A percentile compares a stretch with the other conserved stretches of the same genome.
phyloP scores from a whole-genome alignment of 441 rosid species.

The Populus hybrid region DNA sequence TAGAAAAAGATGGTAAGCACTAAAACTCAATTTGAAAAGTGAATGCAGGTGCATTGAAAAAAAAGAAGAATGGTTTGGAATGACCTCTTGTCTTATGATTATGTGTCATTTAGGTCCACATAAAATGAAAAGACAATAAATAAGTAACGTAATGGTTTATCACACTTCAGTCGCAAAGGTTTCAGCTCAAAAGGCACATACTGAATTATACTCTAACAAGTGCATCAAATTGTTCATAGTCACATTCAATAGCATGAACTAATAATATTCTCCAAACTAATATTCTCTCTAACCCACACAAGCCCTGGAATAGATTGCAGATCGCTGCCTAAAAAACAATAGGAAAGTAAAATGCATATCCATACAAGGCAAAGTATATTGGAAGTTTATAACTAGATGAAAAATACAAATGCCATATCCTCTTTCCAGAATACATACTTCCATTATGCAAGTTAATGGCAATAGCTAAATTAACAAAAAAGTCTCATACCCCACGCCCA shows the following conservation, averaged over 20 bases:
- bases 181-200: not conserved
- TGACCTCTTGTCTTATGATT: not conserved
- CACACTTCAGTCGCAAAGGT: not conserved
- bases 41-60: not conserved
- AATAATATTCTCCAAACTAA: not conserved
- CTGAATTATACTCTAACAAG: not conserved
- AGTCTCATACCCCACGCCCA: slow-evolving; percentile 88
- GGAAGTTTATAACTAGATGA: not conserved
- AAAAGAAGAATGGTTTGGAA: not conserved
- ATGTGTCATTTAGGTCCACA: not conserved
- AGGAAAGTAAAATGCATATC: not conserved
- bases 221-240: not conserved
- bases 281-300: not conserved
- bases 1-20: not conserved
- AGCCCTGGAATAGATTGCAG: not conserved
- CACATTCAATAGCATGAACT: not conserved
- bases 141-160: not conserved
- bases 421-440: not conserved
- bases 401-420: not conserved
- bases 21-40: not conserved
- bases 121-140: not conserved
- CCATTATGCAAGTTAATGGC: not conserved
- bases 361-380: not conserved
- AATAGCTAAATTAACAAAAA: not conserved
- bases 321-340: not conserved